Evolutionary conservation across 2,329 filamentous ascomycete species (phyloP).

Genomic region (Aureobasidium namibiae): DNA sequence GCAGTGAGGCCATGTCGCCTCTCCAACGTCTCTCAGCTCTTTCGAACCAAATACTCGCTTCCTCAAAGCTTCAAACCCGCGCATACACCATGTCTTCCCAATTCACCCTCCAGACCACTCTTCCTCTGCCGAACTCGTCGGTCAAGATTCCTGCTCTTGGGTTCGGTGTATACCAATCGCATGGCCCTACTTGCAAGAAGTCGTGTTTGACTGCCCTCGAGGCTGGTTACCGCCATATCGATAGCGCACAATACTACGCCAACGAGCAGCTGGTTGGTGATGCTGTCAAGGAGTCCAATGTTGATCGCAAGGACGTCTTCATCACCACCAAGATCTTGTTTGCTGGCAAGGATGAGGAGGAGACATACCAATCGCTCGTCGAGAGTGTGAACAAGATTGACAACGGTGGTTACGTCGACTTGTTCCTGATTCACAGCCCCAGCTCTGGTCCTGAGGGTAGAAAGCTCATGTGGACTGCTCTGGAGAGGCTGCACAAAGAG

Average conservation of each 20-base stretch:
- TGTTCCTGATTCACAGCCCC: constrained; percentile 63
- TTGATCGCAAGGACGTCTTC: constrained; percentile 54
- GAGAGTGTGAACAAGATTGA: constrained; percentile 58
- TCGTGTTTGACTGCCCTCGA: constrained; percentile 53
- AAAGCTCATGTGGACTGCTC: constrained; percentile 56
- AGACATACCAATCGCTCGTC: constrained; percentile 50
- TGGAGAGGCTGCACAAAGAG: constrained; percentile 54
- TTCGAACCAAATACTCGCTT: background rate
- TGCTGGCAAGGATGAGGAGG: constrained; percentile 45
- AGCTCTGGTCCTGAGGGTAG: constrained; percentile 46
- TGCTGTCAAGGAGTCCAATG: constrained; percentile 49
- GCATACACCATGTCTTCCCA: constrained; percentile 21
- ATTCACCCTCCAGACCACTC: constrained; percentile 38
- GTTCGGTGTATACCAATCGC: constrained; percentile 61
- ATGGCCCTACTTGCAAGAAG: constrained; percentile 44
- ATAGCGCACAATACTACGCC: constrained; percentile 61
- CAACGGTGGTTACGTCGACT: constrained; percentile 56
- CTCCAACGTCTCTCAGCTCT: constrained; percentile 2
- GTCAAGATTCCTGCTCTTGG: constrained; percentile 57
- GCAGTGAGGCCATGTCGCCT: constrained; percentile 1
- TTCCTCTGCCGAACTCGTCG: constrained; percentile 43
- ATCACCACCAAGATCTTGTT: constrained; percentile 62
- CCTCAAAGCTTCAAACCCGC: background rate
- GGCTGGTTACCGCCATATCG: constrained; percentile 55
- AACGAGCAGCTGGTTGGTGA: constrained; percentile 62